These are phyloP conservation scores for Lodderomyces metapsilosis DNA, from an alignment of 1,139 yeast species.

Conservation along the genomic window DNA sequence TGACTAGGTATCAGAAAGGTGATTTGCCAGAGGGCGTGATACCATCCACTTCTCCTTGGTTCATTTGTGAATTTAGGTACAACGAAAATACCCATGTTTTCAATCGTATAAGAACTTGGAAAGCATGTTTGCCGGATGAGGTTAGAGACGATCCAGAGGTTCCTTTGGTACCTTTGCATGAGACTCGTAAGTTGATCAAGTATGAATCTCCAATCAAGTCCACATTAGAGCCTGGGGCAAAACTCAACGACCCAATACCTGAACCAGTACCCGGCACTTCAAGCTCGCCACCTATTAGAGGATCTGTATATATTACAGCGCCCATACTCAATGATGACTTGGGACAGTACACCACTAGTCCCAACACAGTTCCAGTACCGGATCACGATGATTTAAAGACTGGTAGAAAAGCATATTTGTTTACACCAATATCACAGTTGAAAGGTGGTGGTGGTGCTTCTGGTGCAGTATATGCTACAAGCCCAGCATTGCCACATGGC, in stretches of 20 bases:
- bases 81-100: slow-evolving; percentile 87
- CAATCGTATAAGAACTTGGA: slow-evolving; percentile 96
- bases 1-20: slow-evolving; percentile 92
- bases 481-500: slow-evolving; percentile 18
- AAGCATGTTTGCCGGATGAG: slow-evolving; percentile 96
- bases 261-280: slow-evolving; percentile 75
- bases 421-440: slow-evolving; percentile 49
- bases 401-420: slow-evolving; percentile 41
- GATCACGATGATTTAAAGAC: slow-evolving; percentile 55
- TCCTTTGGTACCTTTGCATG: slow-evolving; percentile 54
- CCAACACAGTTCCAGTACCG: slow-evolving; percentile 51
- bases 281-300: slow-evolving; percentile 85
- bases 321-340: slow-evolving; percentile 74
- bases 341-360: slow-evolving; percentile 64
- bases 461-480: slow-evolving; percentile 24
- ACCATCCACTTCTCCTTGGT: slow-evolving; percentile 76
- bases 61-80: slow-evolving; percentile 92
- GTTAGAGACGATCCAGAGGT: slow-evolving; percentile 85
- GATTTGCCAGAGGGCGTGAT: slow-evolving; percentile 72
- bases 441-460: slow-evolving; percentile 37
- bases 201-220: slow-evolving; percentile 83
- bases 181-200: slow-evolving; percentile 66
- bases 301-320: slow-evolving; percentile 82
- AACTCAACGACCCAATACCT: slow-evolving; percentile 71
- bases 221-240: slow-evolving; percentile 71